Percentiles rank a stretch among this genome's conserved stretches.
These are phyloP conservation scores for Saccharomycopsis javanensis DNA, from an alignment of 805 yeast species.

Conservation along the genomic window DNA sequence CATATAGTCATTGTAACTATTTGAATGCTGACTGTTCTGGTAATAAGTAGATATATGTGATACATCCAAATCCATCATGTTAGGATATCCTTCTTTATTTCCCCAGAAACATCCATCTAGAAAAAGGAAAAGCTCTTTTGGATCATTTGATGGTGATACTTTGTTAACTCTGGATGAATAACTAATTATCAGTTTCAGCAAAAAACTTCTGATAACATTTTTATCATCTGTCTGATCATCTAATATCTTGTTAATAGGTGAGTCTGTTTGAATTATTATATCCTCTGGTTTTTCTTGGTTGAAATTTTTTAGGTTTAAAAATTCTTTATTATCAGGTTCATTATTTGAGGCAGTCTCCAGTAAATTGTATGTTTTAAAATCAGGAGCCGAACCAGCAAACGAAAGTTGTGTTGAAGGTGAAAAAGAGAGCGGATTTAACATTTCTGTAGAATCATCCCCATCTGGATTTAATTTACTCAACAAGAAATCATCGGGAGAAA, in stretches of 20 bases:
- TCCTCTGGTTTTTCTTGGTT: background rate
- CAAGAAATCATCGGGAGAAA: background rate
- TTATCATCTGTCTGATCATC: background rate
- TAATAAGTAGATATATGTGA: background rate
- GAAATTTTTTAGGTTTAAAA: background rate
- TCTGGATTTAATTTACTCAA: background rate
- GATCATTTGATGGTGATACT: background rate
- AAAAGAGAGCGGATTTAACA: background rate
- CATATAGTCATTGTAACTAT: background rate
- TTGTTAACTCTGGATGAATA: background rate
- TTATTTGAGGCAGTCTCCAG: no score
- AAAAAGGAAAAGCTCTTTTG: background rate
- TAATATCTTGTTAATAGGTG: background rate
- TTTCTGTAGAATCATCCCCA: background rate
- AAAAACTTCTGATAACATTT: background rate
- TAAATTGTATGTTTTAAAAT: background rate
- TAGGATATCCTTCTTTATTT: background rate
- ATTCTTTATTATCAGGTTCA: no score
- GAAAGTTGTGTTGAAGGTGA: background rate
- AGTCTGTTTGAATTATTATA: background rate
- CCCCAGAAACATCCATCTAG: background rate
- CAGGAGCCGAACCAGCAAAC: background rate
- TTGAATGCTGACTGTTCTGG: background rate
- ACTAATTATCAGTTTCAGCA: background rate
- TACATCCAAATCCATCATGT: background rate